Conservation (phyloP, 306 rosid genomes). For the cucumber (Cucumis sativus) region DNA sequence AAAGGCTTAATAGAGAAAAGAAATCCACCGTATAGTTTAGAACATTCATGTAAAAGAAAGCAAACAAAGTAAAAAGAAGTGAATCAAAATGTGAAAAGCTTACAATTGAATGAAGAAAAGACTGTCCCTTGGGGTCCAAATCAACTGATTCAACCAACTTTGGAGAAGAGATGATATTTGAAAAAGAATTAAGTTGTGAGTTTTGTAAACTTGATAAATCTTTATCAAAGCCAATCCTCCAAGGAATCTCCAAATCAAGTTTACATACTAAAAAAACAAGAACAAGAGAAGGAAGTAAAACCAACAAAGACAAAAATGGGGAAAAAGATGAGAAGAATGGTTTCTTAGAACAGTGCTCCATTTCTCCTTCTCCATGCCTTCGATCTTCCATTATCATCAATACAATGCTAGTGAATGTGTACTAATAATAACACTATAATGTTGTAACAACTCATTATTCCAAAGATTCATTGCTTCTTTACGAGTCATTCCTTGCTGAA, state of each 20-base stretch:
- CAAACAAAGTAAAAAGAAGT: background rate
- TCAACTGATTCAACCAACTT: background rate
- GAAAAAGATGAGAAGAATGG: background rate
- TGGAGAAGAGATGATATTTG: background rate
- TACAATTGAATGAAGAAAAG: background rate
- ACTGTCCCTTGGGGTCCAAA: background rate
- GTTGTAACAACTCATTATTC: background rate
- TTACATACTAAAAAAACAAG: background rate
- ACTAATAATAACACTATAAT: background rate
- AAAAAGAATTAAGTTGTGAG: background rate
- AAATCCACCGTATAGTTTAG: too few relatives aligned
- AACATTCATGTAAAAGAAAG: background rate
- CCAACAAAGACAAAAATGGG: background rate
- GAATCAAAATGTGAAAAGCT: background rate
- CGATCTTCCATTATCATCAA: background rate
- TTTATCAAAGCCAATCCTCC: background rate
- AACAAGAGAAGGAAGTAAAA: background rate
- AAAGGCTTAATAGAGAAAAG: too few relatives aligned
- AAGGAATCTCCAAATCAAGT: background rate
- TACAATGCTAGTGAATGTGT: background rate
- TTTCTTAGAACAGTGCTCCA: background rate
- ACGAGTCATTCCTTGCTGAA: conserved; percentile 1
- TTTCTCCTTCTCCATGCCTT: background rate
- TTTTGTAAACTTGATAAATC: background rate
- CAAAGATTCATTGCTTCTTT: background rate